These are phyloP conservation scores for Actinomortierella wolfii DNA, from an alignment of 371 early-diverging fungal genomes.

Conservation along the genomic window DNA sequence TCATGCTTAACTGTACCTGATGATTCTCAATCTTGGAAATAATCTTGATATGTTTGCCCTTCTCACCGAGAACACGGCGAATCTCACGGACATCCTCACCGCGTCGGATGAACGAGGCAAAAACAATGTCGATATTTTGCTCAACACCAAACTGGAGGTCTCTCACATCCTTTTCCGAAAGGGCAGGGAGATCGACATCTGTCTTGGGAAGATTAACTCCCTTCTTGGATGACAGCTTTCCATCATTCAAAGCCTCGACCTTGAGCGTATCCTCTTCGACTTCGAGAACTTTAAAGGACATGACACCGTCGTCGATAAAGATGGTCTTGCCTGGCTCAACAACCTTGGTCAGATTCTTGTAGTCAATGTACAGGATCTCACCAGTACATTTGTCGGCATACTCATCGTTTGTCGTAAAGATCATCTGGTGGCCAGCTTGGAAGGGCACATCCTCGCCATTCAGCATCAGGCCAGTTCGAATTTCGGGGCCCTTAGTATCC, in stretches of 20 bases:
- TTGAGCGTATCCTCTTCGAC: slow-evolving; percentile 59
- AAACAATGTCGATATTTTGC: slow-evolving; percentile 93
- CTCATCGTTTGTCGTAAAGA: slow-evolving; percentile 76
- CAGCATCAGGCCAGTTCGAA: slow-evolving; percentile 79
- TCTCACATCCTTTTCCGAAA: slow-evolving; percentile 90
- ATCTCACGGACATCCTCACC: slow-evolving; percentile 88
- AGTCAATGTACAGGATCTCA: slow-evolving; percentile 81
- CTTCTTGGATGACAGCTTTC: slow-evolving; percentile 77
- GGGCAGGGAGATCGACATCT: slow-evolving; percentile 82
- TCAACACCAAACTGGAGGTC: slow-evolving; percentile 91
- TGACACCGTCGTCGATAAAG: slow-evolving; percentile 82
- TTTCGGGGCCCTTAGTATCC: slow-evolving; percentile 89
- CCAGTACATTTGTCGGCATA: slow-evolving; percentile 65
- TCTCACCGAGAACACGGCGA: slow-evolving; percentile 75
- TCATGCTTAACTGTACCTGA: slow-evolving; percentile 46
- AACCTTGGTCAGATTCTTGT: slow-evolving; percentile 82
- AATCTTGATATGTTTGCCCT: slow-evolving; percentile 85
- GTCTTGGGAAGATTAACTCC: slow-evolving; percentile 87
- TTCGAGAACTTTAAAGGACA: slow-evolving; percentile 79
- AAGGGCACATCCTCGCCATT: slow-evolving; percentile 67
- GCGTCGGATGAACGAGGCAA: slow-evolving; percentile 94
- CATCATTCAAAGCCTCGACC: slow-evolving; percentile 73
- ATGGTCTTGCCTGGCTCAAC: slow-evolving; percentile 80
- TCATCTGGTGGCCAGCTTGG: slow-evolving; percentile 70
- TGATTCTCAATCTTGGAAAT: slow-evolving; percentile 94